A percentile compares a stretch with the other conserved stretches of the same genome.
phyloP scores from a whole-genome alignment of 108 stramenopile genomes.

The Conticribra weissflogii region DNA sequence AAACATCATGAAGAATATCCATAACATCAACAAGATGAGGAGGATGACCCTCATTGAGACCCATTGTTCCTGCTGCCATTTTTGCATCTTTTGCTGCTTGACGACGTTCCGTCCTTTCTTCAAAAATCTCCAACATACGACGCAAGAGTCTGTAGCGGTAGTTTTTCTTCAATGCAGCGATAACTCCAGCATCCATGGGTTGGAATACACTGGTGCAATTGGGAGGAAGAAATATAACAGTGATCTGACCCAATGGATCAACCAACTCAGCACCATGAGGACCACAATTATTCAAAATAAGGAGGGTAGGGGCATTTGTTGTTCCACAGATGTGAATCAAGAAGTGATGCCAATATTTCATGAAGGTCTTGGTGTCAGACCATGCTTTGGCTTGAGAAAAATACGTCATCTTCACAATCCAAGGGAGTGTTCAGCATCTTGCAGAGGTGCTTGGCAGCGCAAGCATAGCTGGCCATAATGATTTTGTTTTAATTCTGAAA shows the following conservation, averaged over 20 bases:
- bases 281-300: neutral
- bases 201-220: conserved; percentile 1
- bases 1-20: conserved; percentile 1
- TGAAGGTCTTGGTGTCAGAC: neutral
- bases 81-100: neutral
- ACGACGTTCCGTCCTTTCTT: neutral
- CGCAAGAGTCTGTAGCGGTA: neutral
- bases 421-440: neutral
- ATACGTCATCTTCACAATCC: neutral
- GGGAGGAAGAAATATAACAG: neutral
- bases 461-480: too few species aligned
- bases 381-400: neutral
- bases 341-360: neutral
- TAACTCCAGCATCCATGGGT: conserved; percentile 2
- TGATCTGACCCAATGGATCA: neutral
- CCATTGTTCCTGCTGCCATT: neutral
- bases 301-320: neutral
- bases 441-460: neutral
- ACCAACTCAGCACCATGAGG: neutral
- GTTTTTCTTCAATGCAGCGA: neutral
- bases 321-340: neutral
- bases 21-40: neutral
- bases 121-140: neutral
- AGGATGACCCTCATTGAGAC: neutral
- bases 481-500: too few species aligned